A percentile compares a stretch with the other conserved stretches of the same genome.
Evolutionary conservation across 371 early-diverging fungal genomes (phyloP).

Genomic region (Rhizopus sp.): DNA sequence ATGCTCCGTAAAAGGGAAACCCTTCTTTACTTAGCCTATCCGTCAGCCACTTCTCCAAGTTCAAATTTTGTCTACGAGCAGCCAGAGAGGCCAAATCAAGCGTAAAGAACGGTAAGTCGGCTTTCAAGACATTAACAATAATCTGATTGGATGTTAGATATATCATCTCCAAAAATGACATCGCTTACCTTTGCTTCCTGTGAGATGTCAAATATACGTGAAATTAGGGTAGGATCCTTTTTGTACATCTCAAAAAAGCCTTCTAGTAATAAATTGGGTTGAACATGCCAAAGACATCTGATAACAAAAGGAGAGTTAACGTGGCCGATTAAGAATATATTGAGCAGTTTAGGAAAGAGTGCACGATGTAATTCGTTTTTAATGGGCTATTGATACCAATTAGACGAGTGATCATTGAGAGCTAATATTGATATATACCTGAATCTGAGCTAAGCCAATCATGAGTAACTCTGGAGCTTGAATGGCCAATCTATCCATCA

Average conservation of each 20-base stretch:
- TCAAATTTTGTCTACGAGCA: slow-evolving; percentile 76
- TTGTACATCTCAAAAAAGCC: slow-evolving; percentile 76
- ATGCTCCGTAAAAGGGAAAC: slow-evolving; percentile 67
- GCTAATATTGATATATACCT: slow-evolving; percentile 22
- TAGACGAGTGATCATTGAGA: background rate
- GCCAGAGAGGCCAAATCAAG: slow-evolving; percentile 87
- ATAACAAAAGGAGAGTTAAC: slow-evolving; percentile 75
- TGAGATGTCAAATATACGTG: slow-evolving; percentile 79
- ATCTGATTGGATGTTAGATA: slow-evolving; percentile 45
- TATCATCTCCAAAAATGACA: too few species aligned
- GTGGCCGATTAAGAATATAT: slow-evolving; percentile 75
- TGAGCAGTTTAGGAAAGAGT: slow-evolving; percentile 64
- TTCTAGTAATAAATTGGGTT: slow-evolving; percentile 58
- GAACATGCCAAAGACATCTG: slow-evolving; percentile 71
- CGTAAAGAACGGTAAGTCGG: slow-evolving; percentile 68
- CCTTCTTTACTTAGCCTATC: slow-evolving; percentile 68
- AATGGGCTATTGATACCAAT: slow-evolving; percentile 34
- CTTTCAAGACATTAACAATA: slow-evolving; percentile 67
- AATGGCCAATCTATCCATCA: slow-evolving; percentile 68
- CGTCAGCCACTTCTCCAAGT: slow-evolving; percentile 85
- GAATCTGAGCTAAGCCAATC: slow-evolving; percentile 74
- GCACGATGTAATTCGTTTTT: slow-evolving; percentile 73
- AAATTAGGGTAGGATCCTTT: slow-evolving; percentile 68
- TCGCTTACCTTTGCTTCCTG: slow-evolving; percentile 76
- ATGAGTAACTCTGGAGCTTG: slow-evolving; percentile 78